Conservation (phyloP, 768 basidiomycete genomes). For the Naganishia onofrii region DNA sequence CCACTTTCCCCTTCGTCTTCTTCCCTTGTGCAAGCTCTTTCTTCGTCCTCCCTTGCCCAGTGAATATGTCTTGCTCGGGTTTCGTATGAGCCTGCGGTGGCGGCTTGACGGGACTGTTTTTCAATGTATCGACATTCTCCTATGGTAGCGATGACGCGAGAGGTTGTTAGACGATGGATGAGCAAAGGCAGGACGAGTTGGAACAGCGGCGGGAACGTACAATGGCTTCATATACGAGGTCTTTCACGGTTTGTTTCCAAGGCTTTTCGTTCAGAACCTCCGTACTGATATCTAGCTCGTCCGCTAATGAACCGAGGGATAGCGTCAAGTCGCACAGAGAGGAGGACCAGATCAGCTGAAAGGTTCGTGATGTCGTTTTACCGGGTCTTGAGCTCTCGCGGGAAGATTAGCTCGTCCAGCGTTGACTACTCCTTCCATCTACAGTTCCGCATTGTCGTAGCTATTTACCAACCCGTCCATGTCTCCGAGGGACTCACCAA, state of each 20-base stretch:
- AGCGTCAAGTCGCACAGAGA: neutral
- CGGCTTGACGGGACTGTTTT: neutral
- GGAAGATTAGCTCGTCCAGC: too few relatives aligned
- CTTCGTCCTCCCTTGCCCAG: neutral
- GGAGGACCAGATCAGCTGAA: neutral
- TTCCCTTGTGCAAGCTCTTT: neutral
- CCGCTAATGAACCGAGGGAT: neutral
- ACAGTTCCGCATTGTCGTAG: too few relatives aligned
- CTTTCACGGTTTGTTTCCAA: slow-evolving; percentile 23
- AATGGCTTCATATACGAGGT: slow-evolving; percentile 12
- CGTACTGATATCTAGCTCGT: neutral
- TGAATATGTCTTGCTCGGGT: neutral
- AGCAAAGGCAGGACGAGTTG: too few relatives aligned
- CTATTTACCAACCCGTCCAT: too few relatives aligned
- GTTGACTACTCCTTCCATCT: too few relatives aligned
- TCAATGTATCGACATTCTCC: neutral
- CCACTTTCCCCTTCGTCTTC: neutral
- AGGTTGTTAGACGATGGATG: neutral
- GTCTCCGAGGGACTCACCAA: neutral
- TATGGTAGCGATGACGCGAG: neutral
- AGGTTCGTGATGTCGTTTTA: too few relatives aligned
- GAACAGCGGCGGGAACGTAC: slow-evolving; percentile 4
- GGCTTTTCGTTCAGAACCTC: slow-evolving; percentile 5
- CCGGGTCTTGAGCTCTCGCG: too few relatives aligned
- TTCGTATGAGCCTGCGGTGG: neutral